Base-by-base conservation (phyloP, 2,329 filamentous ascomycete species). In the Colletotrichum musicola region DNA sequence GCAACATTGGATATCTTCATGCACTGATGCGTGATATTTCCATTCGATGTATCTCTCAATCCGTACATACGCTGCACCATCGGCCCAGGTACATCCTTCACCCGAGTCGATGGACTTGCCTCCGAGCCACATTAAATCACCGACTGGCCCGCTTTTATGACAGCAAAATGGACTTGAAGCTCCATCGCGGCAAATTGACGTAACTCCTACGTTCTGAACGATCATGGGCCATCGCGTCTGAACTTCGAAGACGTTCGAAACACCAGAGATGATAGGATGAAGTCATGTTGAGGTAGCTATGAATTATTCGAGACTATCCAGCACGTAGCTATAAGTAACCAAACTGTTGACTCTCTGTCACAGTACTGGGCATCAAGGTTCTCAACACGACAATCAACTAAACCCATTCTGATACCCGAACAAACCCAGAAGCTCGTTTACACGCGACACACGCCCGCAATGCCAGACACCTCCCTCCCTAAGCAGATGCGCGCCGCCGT, bases 401-500 rank as follows among this genome's bases (percentile, higher is more conserved):
- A 18, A 16, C 25, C 4, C 20, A 14, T 14, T 27, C n/a, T 22
- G 10, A 4, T 44, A 20, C 16, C 18, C 1, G 16, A 25, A 7
- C 4, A 12, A 10, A 9, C 30, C 7, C 30, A 35, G 1, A 16
- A 27, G 27, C 50, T 27, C 30, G 14, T 13, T 27, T 53, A 5
- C 12, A 53, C 16, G 35, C 5, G 22, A 30, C 10, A 47, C 10
- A 16, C 13, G 27, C 22, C 10, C 30, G 30, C 13, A 6, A 68
- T 65, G 61, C n/a, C 62, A 38, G 54, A 60, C 16, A 25, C 68
- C 3, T 25, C 22, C 44, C 70, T 75, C 35, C 74, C 76, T 9
- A 30, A 70, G 22, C 49, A 74, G 47, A 81, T 80, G 78, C 72
- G 73, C 62, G 77, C 77, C 6, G 63, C 77, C 14, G 75, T 75